Percentiles rank a stretch among this genome's conserved stretches.
Conservation (phyloP, 2,329 filamentous ascomycete genomes). For the Leptographium radiaticola region DNA sequence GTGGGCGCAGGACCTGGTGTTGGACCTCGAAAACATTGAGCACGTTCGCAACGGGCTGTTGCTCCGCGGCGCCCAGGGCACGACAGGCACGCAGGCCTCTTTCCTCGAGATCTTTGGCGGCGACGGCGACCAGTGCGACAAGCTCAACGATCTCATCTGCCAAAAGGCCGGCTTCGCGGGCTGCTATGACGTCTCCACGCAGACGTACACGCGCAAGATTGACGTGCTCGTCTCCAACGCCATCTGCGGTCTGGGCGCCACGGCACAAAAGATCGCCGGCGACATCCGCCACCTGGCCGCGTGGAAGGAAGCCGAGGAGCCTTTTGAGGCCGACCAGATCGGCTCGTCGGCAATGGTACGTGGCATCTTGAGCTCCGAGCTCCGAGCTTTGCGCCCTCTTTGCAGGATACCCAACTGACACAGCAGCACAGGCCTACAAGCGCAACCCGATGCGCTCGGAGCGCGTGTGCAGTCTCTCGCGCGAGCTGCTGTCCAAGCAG, state of each 20-base stretch:
- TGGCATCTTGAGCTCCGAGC: background rate
- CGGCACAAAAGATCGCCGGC: slow-evolving; percentile 45
- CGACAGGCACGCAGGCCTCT: slow-evolving; percentile 17
- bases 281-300: slow-evolving; percentile 1
- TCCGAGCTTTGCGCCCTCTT: background rate
- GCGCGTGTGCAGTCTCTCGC: slow-evolving; percentile 29
- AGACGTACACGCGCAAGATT: slow-evolving; percentile 54
- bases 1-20: background rate
- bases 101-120: slow-evolving; percentile 33
- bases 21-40: background rate
- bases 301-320: slow-evolving; percentile 51
- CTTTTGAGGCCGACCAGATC: slow-evolving; percentile 68
- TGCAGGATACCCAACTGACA: background rate
- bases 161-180: slow-evolving; percentile 38
- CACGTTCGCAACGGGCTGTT: background rate
- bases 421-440: slow-evolving; percentile 25
- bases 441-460: slow-evolving; percentile 34
- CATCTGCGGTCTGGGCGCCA: slow-evolving; percentile 46
- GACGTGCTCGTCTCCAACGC: slow-evolving; percentile 72
- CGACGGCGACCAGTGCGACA: slow-evolving; percentile 34
- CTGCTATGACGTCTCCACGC: slow-evolving; percentile 50
- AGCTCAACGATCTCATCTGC: slow-evolving; percentile 43
- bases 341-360: slow-evolving; percentile 43
- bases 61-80: background rate
- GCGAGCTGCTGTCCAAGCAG: slow-evolving; percentile 17